These are phyloP conservation scores for Silybum marianum DNA, from an alignment of 129 eudicot species.

Conservation along the genomic window DNA sequence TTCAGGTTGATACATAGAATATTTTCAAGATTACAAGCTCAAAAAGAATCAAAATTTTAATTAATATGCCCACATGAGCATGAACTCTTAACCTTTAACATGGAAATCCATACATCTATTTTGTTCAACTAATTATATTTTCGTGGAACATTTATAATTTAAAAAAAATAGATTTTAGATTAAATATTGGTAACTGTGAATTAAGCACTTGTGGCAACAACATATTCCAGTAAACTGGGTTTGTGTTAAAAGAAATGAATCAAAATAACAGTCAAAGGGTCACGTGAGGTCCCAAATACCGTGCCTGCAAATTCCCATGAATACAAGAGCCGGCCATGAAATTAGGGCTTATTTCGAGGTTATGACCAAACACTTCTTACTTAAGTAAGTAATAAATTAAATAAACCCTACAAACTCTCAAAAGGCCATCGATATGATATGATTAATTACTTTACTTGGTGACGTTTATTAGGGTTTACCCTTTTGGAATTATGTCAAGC, in stretches of 20 bases:
- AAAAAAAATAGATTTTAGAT: too few relatives aligned
- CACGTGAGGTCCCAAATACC: constrained; percentile 58
- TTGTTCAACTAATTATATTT: too few relatives aligned
- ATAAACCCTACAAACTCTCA: constrained; percentile 33
- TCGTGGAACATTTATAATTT: too few relatives aligned
- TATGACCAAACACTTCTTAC: constrained; percentile 28
- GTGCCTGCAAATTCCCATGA: constrained; percentile 40
- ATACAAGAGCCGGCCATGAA: constrained; percentile 34
- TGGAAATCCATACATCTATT: background rate
- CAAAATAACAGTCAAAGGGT: constrained; percentile 60
- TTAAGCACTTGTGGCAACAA: constrained; percentile 32
- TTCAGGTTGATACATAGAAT: background rate
- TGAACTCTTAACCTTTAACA: background rate
- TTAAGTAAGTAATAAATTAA: constrained; percentile 19
- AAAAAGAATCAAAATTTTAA: background rate
- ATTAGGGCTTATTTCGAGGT: constrained; percentile 28
- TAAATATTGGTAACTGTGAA: constrained; percentile 29
- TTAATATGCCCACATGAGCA: background rate
- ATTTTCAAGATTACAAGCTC: background rate
- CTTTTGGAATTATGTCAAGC: constrained; percentile 4
- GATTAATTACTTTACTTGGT: constrained; percentile 10
- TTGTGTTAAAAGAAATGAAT: constrained; percentile 35
- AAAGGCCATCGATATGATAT: constrained; percentile 25
- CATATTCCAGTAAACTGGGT: constrained; percentile 35
- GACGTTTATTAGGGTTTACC: constrained; percentile 29